Base-by-base conservation (phyloP, 805 yeast genomes). In the Hanseniaspora lachancei region DNA sequence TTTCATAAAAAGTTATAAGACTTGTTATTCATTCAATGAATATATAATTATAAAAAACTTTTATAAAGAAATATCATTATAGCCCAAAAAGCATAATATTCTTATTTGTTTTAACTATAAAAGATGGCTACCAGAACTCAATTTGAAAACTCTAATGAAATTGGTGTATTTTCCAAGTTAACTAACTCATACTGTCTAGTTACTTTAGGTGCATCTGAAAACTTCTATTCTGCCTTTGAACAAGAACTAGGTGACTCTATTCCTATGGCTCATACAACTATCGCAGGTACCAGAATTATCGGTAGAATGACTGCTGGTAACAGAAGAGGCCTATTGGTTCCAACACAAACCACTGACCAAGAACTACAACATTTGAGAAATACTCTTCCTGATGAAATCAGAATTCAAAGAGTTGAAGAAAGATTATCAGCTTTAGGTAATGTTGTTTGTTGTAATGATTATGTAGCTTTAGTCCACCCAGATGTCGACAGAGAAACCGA, bases 401-500 rank as follows among this genome's bases (percentile, higher is more conserved):
- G 86, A 72, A 89, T 93, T 64, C 98, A 93, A 74, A 81, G 99
- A 70, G 96, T 95, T 41, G 99, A 93, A 73, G 99, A 93, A 74
- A 82, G 98, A 68, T 76, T 93, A 60, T 86, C 96, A 53, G 98
- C 99, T 15, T 74, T 93, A 62, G 99, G 99, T 64, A 93, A 93
- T 64, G 98, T 93, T 60, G 89, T 93, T 66, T 91, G 97, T 73
- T 91, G 97, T 74, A 93, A 93, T 72, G 99, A 93, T 71, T 93
- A 93, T 69, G 99, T 95, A 64, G 99, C 99, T 3, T 78, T 93
- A 61, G 98, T 93, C 55, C 99, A 93, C 72, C 99, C 99, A 52
- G 99, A 93, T 74, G 88, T 93, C 62, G 99, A 93, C 76, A 84
- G 98, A 69, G 99, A 93, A 73, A 93, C 98, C 54, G 99, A 93